phyloP scores from a whole-genome alignment of 371 early-diverging fungal genomes.

The Zychaea mexicana region DNA sequence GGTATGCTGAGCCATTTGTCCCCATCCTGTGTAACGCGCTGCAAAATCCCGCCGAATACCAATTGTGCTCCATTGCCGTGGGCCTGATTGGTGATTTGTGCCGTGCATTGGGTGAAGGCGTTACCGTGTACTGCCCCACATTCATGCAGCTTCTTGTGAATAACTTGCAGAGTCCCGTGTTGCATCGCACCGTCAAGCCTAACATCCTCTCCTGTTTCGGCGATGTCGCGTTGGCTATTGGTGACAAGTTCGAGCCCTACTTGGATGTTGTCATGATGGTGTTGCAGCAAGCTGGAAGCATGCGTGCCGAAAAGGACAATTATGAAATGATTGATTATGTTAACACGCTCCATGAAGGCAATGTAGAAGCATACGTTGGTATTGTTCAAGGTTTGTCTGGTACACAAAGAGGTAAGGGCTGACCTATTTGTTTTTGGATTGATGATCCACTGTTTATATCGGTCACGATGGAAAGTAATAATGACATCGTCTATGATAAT shows the following conservation, averaged over 20 bases:
- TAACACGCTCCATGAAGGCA: constrained; percentile 81
- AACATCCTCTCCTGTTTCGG: constrained; percentile 95
- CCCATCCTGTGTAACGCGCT: constrained; percentile 83
- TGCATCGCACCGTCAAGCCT: constrained; percentile 90
- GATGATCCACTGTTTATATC: not conserved
- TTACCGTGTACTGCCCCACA: constrained; percentile 74
- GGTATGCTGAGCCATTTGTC: constrained; percentile 85
- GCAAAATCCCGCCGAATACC: constrained; percentile 88
- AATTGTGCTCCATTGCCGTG: constrained; percentile 88
- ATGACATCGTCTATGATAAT: not conserved
- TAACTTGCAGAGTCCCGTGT: constrained; percentile 69
- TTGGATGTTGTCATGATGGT: constrained; percentile 82
- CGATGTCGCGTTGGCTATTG: constrained; percentile 96
- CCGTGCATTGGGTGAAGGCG: constrained; percentile 78
- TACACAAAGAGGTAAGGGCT: constrained; percentile 31
- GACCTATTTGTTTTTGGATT: no score
- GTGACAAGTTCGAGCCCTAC: constrained; percentile 83
- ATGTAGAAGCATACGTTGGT: constrained; percentile 94
- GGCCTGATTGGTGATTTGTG: constrained; percentile 95
- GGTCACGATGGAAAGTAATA: constrained; percentile 8
- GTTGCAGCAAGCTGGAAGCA: constrained; percentile 80
- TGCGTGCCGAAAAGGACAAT: constrained; percentile 67
- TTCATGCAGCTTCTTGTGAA: constrained; percentile 87
- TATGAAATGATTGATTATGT: constrained; percentile 85
- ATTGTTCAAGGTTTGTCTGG: constrained; percentile 90